These are phyloP conservation scores for Suhomyces panamericanus DNA, from an alignment of 1,139 yeast genomes.

Conservation along the genomic window DNA sequence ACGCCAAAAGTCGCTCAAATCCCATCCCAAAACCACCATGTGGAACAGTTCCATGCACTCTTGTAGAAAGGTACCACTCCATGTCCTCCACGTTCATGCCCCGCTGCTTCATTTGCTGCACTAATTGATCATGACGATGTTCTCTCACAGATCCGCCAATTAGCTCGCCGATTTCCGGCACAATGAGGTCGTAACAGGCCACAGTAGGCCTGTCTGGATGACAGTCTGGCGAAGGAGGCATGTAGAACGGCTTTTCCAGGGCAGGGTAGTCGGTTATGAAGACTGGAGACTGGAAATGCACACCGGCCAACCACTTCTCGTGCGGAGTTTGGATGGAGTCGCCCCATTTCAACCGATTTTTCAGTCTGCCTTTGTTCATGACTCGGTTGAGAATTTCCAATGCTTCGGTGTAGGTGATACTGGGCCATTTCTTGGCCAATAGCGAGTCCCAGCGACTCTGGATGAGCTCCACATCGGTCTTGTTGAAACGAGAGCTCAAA, in stretches of 20 bases:
- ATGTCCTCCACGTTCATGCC: conserved; percentile 60
- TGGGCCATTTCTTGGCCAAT: conserved; percentile 57
- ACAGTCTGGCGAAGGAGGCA: conserved; percentile 48
- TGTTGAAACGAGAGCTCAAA: conserved; percentile 37
- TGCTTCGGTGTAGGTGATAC: conserved; percentile 76
- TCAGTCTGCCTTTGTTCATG: conserved; percentile 34
- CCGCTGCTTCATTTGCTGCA: conserved; percentile 49
- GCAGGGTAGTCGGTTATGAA: conserved; percentile 89
- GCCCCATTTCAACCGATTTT: conserved; percentile 55
- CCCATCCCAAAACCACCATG: conserved; percentile 99
- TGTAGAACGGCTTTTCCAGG: conserved; percentile 83
- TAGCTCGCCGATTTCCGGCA: conserved; percentile 95
- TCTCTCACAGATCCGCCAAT: conserved; percentile 95
- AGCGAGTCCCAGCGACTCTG: conserved; percentile 26
- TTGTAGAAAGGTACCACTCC: conserved; percentile 76
- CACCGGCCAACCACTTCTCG: conserved; percentile 86
- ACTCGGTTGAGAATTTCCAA: conserved; percentile 44
- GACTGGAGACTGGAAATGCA: conserved; percentile 68
- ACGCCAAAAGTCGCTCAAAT: conserved; percentile 78
- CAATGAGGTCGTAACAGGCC: conserved; percentile 83
- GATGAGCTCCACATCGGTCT: conserved; percentile 29
- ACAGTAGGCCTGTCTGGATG: conserved; percentile 55
- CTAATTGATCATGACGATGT: conserved; percentile 52
- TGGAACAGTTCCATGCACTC: conserved; percentile 80
- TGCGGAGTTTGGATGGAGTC: conserved; percentile 78